phyloP scores from a whole-genome alignment of 768 basidiomycete species.

The Phanerochaete carnosa region DNA sequence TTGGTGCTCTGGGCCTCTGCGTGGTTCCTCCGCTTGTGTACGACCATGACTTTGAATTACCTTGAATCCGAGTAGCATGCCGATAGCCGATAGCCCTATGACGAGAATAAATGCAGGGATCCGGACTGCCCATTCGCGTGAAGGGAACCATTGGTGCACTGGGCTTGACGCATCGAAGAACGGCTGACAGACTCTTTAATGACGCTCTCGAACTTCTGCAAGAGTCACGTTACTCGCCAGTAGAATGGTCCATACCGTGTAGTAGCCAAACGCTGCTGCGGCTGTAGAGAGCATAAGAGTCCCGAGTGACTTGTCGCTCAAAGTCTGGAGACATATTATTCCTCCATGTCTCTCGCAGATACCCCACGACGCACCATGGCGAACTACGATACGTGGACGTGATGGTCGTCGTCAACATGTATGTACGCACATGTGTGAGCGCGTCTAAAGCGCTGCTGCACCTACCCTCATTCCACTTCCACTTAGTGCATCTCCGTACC shows the following conservation, averaged over 20 bases:
- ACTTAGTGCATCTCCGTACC: background rate
- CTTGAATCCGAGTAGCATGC: conserved; percentile 54
- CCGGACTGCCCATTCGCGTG: conserved; percentile 90
- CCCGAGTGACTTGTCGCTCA: conserved; percentile 80
- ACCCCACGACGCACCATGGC: background rate
- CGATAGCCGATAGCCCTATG: conserved; percentile 76
- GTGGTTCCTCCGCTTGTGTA: background rate
- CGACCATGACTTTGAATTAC: background rate
- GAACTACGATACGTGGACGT: background rate
- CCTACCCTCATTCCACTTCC: background rate
- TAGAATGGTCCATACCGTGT: conserved; percentile 88
- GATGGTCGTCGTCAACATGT: conserved; percentile 4
- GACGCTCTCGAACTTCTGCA: background rate
- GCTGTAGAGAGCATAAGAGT: conserved; percentile 78
- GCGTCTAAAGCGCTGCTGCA: background rate
- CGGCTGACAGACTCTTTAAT: conserved; percentile 45
- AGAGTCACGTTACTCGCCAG: conserved; percentile 53
- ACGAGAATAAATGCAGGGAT: conserved; percentile 83
- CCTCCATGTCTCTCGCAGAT: background rate
- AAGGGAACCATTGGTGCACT: conserved; percentile 76
- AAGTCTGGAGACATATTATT: conserved; percentile 42
- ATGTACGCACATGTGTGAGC: background rate
- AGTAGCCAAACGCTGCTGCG: conserved; percentile 78
- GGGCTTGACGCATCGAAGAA: conserved; percentile 77
- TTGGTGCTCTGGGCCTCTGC: background rate